Evolutionary conservation across 306 rosid genomes (phyloP).

Genomic region (Ceratonia siliqua): DNA sequence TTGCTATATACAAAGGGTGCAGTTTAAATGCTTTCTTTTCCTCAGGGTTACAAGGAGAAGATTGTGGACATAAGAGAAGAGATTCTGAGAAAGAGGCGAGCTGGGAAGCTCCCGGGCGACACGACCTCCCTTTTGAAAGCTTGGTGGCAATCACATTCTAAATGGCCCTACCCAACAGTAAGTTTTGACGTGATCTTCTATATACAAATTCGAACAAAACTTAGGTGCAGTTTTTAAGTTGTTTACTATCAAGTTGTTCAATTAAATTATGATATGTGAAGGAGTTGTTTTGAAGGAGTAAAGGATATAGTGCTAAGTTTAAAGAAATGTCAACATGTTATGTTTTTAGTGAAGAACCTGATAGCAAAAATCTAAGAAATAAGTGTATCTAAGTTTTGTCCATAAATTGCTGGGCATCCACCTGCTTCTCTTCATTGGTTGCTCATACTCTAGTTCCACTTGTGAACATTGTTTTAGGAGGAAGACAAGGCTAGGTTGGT

Average conservation of each 20-base stretch:
- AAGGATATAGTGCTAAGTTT: too few relatives aligned
- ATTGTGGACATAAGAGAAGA: constrained; percentile 90
- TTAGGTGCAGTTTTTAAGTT: too few relatives aligned
- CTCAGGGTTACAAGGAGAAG: constrained; percentile 90
- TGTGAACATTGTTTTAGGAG: constrained; percentile 54
- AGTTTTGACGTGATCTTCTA: constrained; percentile 22
- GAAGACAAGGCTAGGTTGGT: constrained; percentile 92
- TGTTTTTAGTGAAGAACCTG: too few relatives aligned
- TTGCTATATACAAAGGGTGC: not conserved
- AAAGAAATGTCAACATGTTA: too few relatives aligned
- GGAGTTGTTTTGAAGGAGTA: too few relatives aligned
- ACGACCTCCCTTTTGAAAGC: constrained; percentile 89
- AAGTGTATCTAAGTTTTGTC: too few relatives aligned
- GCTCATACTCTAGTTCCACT: not conserved
- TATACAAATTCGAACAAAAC: too few relatives aligned
- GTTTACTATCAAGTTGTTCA: too few relatives aligned
- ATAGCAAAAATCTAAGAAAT: too few relatives aligned
- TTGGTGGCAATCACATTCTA: constrained; percentile 98
- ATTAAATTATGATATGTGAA: too few relatives aligned
- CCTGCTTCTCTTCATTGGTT: not conserved
- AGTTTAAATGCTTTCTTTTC: not conserved
- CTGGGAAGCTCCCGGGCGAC: constrained; percentile 95
- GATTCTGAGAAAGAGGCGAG: constrained; percentile 90
- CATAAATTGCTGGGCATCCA: not conserved
- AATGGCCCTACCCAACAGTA: constrained; percentile 99